These are phyloP conservation scores for Cordyceps fumosorosea DNA, from an alignment of 2,329 filamentous ascomycete genomes.

Conservation along the genomic window DNA sequence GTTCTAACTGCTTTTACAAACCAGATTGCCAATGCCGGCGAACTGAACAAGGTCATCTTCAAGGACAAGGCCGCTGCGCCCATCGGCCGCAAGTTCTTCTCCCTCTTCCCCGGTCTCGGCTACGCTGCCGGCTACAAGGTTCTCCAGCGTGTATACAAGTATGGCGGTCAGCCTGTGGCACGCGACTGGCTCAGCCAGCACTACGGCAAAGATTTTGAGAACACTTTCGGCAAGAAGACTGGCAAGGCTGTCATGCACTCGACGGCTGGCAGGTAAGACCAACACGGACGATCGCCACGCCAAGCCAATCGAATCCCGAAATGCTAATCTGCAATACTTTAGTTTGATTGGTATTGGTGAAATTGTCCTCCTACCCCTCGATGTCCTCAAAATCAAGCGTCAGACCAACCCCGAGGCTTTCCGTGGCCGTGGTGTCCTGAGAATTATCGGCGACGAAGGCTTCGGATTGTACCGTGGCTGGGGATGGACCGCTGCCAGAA, in stretches of 20 bases:
- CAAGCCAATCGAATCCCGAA: not conserved
- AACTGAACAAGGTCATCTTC: constrained; percentile 90
- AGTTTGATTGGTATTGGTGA: constrained; percentile 96
- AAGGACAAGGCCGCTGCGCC: constrained; percentile 74
- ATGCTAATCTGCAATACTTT: constrained; percentile 16
- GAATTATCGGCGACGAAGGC: constrained; percentile 87
- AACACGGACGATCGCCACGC: not conserved
- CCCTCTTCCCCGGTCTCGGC: constrained; percentile 91
- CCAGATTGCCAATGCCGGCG: constrained; percentile 34
- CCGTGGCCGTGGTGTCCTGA: constrained; percentile 82
- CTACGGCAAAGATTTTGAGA: constrained; percentile 78
- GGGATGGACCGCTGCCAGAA: constrained; percentile 95
- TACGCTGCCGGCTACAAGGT: constrained; percentile 98
- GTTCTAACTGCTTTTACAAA: constrained; percentile 15
- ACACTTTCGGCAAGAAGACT: constrained; percentile 88
- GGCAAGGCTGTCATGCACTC: constrained; percentile 98
- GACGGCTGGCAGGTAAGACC: constrained; percentile 72
- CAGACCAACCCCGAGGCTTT: constrained; percentile 99
- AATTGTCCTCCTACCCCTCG: constrained; percentile 88
- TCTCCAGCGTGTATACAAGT: constrained; percentile 96
- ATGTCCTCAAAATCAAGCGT: constrained; percentile 98
- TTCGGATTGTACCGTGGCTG: constrained; percentile 94
- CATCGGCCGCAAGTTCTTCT: constrained; percentile 74
- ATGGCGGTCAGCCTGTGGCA: constrained; percentile 91
- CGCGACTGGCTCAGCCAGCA: constrained; percentile 79